phyloP scores from a whole-genome alignment of 129 eudicot genomes.

The Tagetes patula region DNA sequence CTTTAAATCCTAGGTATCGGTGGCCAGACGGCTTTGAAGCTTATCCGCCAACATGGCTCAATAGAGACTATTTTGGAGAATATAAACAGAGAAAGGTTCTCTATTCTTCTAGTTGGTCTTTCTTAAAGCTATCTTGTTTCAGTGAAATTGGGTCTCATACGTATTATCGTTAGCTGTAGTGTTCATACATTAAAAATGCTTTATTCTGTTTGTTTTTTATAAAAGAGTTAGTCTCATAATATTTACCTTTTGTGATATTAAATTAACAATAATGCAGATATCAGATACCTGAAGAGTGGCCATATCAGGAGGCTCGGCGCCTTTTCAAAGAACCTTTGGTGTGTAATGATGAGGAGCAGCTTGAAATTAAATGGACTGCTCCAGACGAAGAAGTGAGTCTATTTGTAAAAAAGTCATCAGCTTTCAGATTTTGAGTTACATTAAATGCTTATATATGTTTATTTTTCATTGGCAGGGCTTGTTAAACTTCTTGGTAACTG shows the following conservation, averaged over 20 bases:
- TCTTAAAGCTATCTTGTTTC: neutral
- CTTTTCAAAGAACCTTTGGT: constrained; percentile 89
- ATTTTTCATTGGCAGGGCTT: constrained; percentile 54
- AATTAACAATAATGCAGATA: constrained; percentile 44
- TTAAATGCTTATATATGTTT: neutral
- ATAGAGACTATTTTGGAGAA: constrained; percentile 87
- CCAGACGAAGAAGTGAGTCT: constrained; percentile 91
- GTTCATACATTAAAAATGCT: neutral
- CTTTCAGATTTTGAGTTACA: neutral
- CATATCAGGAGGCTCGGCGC: constrained; percentile 81
- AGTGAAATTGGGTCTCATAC: neutral
- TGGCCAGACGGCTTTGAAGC: constrained; percentile 88
- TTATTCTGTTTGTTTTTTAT: neutral
- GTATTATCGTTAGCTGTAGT: neutral
- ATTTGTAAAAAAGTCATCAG: neutral
- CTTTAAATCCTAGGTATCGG: constrained; percentile 70
- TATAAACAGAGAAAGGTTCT: constrained; percentile 82
- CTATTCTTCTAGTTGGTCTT: constrained; percentile 1
- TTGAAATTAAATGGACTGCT: constrained; percentile 80
- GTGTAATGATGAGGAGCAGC: constrained; percentile 58
- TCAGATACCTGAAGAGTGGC: constrained; percentile 92
- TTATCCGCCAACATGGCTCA: constrained; percentile 89
- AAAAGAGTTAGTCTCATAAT: neutral
- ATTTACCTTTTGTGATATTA: neutral
- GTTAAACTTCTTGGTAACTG: constrained; percentile 76